A percentile compares a stretch with the other conserved stretches of the same genome.
These are phyloP conservation scores for Pterocarpus santalinus DNA, from an alignment of 306 rosid genomes.

Conservation along the genomic window DNA sequence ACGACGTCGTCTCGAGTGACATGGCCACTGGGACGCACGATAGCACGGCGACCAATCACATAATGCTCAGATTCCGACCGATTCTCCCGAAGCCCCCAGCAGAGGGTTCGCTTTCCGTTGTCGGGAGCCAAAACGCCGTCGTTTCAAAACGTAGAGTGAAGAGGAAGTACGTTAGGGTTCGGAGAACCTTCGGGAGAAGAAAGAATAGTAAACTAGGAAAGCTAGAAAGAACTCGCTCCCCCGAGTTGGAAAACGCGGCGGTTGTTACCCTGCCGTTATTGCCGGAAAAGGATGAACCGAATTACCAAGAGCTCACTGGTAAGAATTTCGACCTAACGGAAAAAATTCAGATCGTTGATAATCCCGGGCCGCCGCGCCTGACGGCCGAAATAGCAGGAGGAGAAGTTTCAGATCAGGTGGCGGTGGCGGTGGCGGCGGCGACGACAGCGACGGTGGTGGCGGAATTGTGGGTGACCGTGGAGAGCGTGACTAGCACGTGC, in stretches of 20 bases:
- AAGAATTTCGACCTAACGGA: too few species aligned
- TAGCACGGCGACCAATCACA: neutral
- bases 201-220: conserved; percentile 11
- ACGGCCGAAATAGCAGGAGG: neutral
- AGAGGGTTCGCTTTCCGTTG: neutral
- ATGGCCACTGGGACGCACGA: conserved; percentile 36
- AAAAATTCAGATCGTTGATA: too few species aligned
- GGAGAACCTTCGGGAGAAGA: conserved; percentile 46
- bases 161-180: conserved; percentile 72
- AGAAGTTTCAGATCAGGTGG: neutral
- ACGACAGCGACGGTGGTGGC: conserved; percentile 14
- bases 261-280: conserved; percentile 60
- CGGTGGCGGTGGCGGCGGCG: neutral
- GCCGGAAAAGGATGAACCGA: conserved; percentile 54
- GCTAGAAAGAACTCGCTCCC: neutral
- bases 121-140: too few species aligned
- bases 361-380: too few species aligned
- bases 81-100: conserved; percentile 58
- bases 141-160: conserved; percentile 45
- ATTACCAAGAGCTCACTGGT: too few species aligned
- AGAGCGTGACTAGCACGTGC: conserved; percentile 86
- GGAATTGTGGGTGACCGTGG: conserved; percentile 80
- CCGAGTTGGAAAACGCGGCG: neutral
- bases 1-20: neutral
- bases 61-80: conserved; percentile 58